phyloP scores from a whole-genome alignment of 1,284 basidiomycete species.

The Blastosporella zonata region DNA sequence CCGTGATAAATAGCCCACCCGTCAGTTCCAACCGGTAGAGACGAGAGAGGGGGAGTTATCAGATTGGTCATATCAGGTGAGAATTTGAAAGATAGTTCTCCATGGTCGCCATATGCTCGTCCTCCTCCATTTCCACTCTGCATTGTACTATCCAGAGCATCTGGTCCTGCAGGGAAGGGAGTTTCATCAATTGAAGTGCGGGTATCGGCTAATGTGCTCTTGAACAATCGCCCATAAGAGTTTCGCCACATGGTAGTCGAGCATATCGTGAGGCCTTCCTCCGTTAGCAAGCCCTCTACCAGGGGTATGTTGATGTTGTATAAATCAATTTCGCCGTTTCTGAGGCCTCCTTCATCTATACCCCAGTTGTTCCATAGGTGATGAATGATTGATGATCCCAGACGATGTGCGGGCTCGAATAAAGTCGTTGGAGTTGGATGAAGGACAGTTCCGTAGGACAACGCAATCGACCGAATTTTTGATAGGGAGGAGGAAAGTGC shows the following conservation, averaged over 20 bases:
- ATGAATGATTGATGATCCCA: slow-evolving; percentile 66
- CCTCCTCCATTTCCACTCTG: slow-evolving; percentile 14
- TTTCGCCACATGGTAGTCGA: slow-evolving; percentile 81
- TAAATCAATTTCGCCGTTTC: slow-evolving; percentile 67
- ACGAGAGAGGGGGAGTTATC: slow-evolving; percentile 56
- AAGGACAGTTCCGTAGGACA: slow-evolving; percentile 83
- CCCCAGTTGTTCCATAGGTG: slow-evolving; percentile 84
- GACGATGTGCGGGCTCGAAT: slow-evolving; percentile 66
- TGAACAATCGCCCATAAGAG: slow-evolving; percentile 74
- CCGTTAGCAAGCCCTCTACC: slow-evolving; percentile 54
- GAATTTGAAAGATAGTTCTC: slow-evolving; percentile 72
- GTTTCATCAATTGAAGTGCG: slow-evolving; percentile 21
- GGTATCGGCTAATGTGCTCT: slow-evolving; percentile 35
- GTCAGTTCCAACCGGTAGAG: slow-evolving; percentile 75
- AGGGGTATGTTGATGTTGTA: slow-evolving; percentile 84
- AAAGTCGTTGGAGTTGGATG: slow-evolving; percentile 63
- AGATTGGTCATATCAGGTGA: slow-evolving; percentile 73
- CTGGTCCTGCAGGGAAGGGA: slow-evolving; percentile 40
- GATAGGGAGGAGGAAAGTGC: slow-evolving; percentile 80
- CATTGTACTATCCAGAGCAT: slow-evolving; percentile 28
- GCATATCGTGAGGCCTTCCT: slow-evolving; percentile 56
- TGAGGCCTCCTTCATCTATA: slow-evolving; percentile 53
- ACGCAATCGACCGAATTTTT: slow-evolving; percentile 64
- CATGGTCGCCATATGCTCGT: slow-evolving; percentile 24
- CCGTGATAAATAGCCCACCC: slow-evolving; percentile 74